Evolutionary conservation across 2,329 filamentous ascomycete genomes (phyloP), one percentile per base, ranked within the genome.

Genomic region (Sarocladium oryzae): DNA sequence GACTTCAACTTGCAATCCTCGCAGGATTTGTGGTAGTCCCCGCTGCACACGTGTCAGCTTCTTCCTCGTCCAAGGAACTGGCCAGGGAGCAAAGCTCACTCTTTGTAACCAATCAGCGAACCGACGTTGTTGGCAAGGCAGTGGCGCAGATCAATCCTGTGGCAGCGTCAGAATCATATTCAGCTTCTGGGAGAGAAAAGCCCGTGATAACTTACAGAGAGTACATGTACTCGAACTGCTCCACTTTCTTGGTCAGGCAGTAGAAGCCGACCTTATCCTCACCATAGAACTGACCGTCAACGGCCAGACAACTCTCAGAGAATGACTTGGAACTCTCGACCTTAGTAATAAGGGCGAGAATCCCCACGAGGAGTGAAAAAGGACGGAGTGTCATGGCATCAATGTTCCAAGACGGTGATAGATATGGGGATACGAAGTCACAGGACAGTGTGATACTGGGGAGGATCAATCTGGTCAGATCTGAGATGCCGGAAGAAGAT

Each of bases 261-360:
- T 45, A 53, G 46, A 53, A 50, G 3, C 51, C 51, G 2, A 53
- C 46, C 9, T 30, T 41, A 13, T 53, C 51, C 16, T 53, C 36
- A 18, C 51, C 38, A 46, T 43, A 53, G 35, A 53, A 45, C 51
- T 53, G 51, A 6, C 26, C 51, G 15, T 53, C 51, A 24, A 53
- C 45, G 46, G 51, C 36, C 37, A 50, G 28, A 20, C 51, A 53
- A 32, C 51, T 49, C 28, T 50, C n/a, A 15, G 51, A 53, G 30
- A 53, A 46, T 20, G 51, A 36, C 36, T 26, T 26, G 15, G 18
- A 8, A 23, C 40, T 28, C 40, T n/a, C 23, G 8, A 10, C 40
- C 21, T 30, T 4, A 6, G 18, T 18, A 15, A 23, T 20, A 13
- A 30, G 21, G 40, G 40, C 9, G 9, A 26, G 21, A 13, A 16